Percentiles rank a stretch among this genome's conserved stretches.
Evolutionary conservation across 352 stramenopile genomes (phyloP).

Genomic region (Phytophthora cryptogea): DNA sequence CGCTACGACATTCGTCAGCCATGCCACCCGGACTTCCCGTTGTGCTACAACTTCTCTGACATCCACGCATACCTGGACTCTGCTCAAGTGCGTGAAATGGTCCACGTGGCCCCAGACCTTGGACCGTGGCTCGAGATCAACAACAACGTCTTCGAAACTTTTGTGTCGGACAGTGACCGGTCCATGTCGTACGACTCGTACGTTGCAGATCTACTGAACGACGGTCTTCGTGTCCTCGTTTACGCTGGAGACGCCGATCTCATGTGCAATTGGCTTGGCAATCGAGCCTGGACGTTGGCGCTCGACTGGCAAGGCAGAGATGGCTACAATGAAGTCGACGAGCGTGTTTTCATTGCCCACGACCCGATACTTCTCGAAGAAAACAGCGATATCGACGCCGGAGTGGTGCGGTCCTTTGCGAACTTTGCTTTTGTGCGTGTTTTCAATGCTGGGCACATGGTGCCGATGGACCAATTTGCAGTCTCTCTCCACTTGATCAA

Average conservation of each 20-base stretch:
- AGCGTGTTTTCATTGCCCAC: conserved; percentile 35
- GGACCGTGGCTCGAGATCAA: conserved; percentile 86
- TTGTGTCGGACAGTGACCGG: conserved; percentile 82
- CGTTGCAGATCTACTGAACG: conserved; percentile 84
- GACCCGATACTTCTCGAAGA: conserved; percentile 29
- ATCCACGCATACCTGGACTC: conserved; percentile 70
- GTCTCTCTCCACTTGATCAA: conserved; percentile 53
- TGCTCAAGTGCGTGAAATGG: conserved; percentile 27
- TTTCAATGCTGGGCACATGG: conserved; percentile 60
- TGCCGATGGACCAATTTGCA: conserved; percentile 51
- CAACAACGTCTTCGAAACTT: conserved; percentile 86
- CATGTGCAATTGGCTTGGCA: conserved; percentile 97
- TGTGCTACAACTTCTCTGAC: conserved; percentile 59
- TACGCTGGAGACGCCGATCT: conserved; percentile 97
- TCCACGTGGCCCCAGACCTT: conserved; percentile 39
- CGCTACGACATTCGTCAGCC: conserved; percentile 54
- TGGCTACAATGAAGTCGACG: conserved; percentile 67
- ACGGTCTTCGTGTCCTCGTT: conserved; percentile 82
- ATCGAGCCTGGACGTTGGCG: conserved; percentile 90
- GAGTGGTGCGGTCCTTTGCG: conserved; percentile 45
- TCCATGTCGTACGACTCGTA: conserved; percentile 91
- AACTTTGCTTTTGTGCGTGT: conserved; percentile 59
- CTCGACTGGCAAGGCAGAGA: conserved; percentile 90
- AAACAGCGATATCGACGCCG: conserved; percentile 19
- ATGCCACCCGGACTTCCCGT: conserved; percentile 24